Base-by-base conservation (phyloP, 495 filamentous ascomycete genomes). In the Aspergillus carlsbadensis region DNA sequence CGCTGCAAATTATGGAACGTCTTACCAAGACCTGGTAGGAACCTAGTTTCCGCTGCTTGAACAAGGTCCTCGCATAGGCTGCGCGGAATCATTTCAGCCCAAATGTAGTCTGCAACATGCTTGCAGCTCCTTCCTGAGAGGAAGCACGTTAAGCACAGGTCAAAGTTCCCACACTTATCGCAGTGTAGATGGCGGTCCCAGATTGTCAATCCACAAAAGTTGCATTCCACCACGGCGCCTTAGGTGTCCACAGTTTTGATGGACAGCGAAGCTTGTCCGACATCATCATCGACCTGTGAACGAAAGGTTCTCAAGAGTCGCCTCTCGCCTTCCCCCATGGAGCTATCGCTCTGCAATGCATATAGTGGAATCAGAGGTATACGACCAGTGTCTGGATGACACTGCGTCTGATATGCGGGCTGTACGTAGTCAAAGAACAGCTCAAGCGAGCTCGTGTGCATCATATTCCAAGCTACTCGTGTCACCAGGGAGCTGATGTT, bases 121-220 rank as follows among this genome's bases (percentile, higher is more conserved):
- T 62, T 62, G 17, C 63, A 65, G 37, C 63, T 65, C 21, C 63
- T 52, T 29, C 59, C 63, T 14, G 63, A 65, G 7, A 65, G 50
- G 13, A 58, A 65, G 34, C 63, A 65, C 3, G 54, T 56, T 26
- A 65, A 31, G 31, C 63, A 65, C 14, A 65, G 31, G 45, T 65
- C 63, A 22, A 65, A 65, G 40, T 62, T 57, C 0, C 59, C 63
- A 42, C 63, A 65, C 42, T 60, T 44, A 24, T 62, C 63, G 34
- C 63, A 65, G 17, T 62, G 63, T 10, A 65, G 7, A 56, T 65
- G 63, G 29, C 63, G 63, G 26, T 65, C 62, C 63, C 63, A 65
- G 29, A 65, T 60, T 15, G 63, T 62, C 24, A 62, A 34, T 10
- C 63, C 59, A 20, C 63, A 65, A 40, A 65, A 65, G 39, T 62